phyloP scores from a whole-genome alignment of 73 alveolate genomes.

The Paramecium octaurelia region DNA sequence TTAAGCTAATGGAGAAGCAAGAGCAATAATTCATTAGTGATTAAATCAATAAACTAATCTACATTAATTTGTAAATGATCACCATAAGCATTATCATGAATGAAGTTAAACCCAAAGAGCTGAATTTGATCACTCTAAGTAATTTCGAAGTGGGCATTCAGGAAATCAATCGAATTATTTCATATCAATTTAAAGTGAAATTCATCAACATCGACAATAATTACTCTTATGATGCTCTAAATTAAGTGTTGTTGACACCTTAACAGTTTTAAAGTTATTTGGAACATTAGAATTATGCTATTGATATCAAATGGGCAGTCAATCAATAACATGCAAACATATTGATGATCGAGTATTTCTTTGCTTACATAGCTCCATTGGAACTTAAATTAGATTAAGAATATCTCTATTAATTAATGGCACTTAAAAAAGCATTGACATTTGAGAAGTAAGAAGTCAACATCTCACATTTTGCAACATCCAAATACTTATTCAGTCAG shows the following conservation, averaged over 20 bases:
- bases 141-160: not conserved
- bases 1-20: not conserved
- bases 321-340: not conserved
- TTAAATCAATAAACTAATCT: not conserved
- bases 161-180: not conserved
- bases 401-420: not conserved
- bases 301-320: not conserved
- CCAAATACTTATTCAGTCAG: not conserved
- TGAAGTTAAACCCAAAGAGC: not conserved
- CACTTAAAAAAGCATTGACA: not conserved
- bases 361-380: not conserved
- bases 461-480: not conserved
- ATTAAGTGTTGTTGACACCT: not conserved
- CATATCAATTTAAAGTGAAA: not conserved
- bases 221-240: not conserved
- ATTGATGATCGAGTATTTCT: slow-evolving; percentile 7
- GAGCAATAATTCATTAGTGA: not conserved
- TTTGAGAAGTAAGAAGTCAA: not conserved
- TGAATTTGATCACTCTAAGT: slow-evolving; percentile 1
- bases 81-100: not conserved
- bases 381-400: slow-evolving; percentile 4
- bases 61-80: not conserved
- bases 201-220: not conserved
- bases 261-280: not conserved
- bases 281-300: not conserved